Conservation (phyloP, 768 basidiomycete genomes). For the Leccinum imitatum region DNA sequence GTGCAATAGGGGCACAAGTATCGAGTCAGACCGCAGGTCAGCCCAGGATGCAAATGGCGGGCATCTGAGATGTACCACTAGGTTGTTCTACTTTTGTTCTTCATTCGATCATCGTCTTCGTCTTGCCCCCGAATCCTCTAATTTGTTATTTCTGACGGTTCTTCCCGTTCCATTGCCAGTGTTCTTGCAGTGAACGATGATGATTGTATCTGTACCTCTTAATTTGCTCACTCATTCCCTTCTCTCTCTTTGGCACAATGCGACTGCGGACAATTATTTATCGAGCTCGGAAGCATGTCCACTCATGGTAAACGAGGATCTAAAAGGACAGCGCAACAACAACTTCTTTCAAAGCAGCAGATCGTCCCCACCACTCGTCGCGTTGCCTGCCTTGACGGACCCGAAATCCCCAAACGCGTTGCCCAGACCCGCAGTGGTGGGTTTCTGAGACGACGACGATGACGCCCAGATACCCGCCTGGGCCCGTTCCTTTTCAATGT, state of each 20-base stretch:
- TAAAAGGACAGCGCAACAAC: neutral
- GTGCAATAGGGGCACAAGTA: conserved; percentile 30
- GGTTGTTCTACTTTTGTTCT: neutral
- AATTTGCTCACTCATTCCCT: conserved; percentile 32
- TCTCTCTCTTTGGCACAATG: conserved; percentile 20
- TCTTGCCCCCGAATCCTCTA: conserved; percentile 12
- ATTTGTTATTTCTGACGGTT: conserved; percentile 22
- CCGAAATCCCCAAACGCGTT: conserved; percentile 38
- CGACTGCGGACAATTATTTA: conserved; percentile 22
- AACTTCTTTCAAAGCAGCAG: conserved; percentile 37
- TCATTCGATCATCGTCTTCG: conserved; percentile 10
- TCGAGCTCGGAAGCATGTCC: neutral
- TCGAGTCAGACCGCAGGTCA: conserved; percentile 28
- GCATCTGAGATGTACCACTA: conserved; percentile 28
- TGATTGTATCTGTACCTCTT: conserved; percentile 38
- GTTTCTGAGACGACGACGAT: conserved; percentile 42
- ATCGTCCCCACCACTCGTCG: conserved; percentile 39
- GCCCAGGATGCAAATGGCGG: conserved; percentile 37
- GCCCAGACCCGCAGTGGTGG: conserved; percentile 14
- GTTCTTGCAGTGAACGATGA: conserved; percentile 38
- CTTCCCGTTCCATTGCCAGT: conserved; percentile 19
- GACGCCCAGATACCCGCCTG: conserved; percentile 75
- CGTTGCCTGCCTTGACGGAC: conserved; percentile 17
- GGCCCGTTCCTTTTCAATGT: conserved; percentile 85
- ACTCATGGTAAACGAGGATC: conserved; percentile 9